A percentile compares a stretch with the other conserved stretches of the same genome.
phyloP scores from a whole-genome alignment of 192 early-diverging fungal genomes.

The Glomus cerebriforme region DNA sequence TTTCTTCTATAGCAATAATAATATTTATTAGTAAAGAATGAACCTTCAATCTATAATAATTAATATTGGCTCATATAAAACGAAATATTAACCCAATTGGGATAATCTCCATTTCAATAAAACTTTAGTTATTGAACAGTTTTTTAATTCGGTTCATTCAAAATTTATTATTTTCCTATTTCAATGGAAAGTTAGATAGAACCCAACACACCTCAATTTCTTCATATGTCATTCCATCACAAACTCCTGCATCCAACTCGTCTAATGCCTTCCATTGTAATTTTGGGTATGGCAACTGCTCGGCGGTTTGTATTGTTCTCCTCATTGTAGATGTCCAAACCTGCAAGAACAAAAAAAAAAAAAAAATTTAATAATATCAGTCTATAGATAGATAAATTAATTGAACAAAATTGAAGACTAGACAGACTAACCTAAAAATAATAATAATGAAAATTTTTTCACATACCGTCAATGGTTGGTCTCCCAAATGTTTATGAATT shows the following conservation, averaged over 20 bases:
- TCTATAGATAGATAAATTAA: background rate
- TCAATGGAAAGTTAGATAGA: background rate
- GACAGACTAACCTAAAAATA: too few species aligned
- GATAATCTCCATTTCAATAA: too few species aligned
- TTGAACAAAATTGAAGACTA: background rate
- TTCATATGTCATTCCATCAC: constrained; percentile 99
- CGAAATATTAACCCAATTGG: too few species aligned
- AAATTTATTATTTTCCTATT: too few species aligned
- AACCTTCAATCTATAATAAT: background rate
- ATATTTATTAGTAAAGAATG: too few species aligned
- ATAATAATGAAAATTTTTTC: background rate
- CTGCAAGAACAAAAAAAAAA: constrained; percentile 29
- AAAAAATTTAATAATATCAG: background rate
- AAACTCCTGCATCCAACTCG: constrained; percentile 95
- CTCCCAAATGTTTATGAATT: constrained; percentile 75
- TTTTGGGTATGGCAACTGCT: constrained; percentile 79
- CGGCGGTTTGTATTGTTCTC: constrained; percentile 90
- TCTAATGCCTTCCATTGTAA: constrained; percentile 98
- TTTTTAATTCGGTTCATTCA: too few species aligned
- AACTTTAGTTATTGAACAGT: too few species aligned
- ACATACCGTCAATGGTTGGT: constrained; percentile 68
- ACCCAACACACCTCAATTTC: constrained; percentile 75
- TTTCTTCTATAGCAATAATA: constrained; percentile 45
- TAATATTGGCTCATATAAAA: background rate
- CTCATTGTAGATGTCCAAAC: constrained; percentile 97